These are phyloP conservation scores for Alternaria postmessia DNA, from an alignment of 2,329 filamentous ascomycete genomes.

Conservation along the genomic window DNA sequence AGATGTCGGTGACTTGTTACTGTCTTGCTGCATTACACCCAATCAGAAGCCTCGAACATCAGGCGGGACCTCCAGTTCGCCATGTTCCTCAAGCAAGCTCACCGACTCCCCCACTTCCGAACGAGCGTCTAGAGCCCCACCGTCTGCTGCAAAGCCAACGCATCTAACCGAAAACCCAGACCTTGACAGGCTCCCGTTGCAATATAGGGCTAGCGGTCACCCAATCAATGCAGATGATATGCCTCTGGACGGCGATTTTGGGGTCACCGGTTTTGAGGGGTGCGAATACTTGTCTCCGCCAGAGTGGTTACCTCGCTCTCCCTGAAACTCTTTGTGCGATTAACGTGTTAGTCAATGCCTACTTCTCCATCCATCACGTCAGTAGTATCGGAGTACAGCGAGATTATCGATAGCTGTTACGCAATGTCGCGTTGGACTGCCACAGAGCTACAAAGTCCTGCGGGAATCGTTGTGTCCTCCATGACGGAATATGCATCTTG, in stretches of 20 bases:
- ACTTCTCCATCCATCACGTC: neutral
- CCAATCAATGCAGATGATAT: slow-evolving; percentile 29
- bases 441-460: slow-evolving; percentile 16
- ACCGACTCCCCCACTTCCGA: slow-evolving; percentile 41
- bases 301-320: slow-evolving; percentile 2
- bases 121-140: slow-evolving; percentile 32
- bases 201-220: slow-evolving; percentile 28
- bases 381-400: neutral
- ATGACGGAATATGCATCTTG: neutral
- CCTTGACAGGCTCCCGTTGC: slow-evolving; percentile 27
- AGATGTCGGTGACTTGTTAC: slow-evolving; percentile 38
- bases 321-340: slow-evolving; percentile 1
- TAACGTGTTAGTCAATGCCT: neutral
- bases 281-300: neutral
- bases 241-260: slow-evolving; percentile 35
- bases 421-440: neutral
- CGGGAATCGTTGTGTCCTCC: slow-evolving; percentile 9
- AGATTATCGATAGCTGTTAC: slow-evolving; percentile 2
- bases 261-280: slow-evolving; percentile 26
- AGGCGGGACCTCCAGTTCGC: slow-evolving; percentile 19
- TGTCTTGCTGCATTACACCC: slow-evolving; percentile 10
- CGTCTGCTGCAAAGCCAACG: slow-evolving; percentile 43
- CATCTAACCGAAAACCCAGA: slow-evolving; percentile 41
- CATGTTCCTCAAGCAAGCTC: slow-evolving; percentile 32
- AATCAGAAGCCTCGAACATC: slow-evolving; percentile 23